Base-by-base conservation (phyloP, 2,329 filamentous ascomycete species). In the Zasmidium angulare region DNA sequence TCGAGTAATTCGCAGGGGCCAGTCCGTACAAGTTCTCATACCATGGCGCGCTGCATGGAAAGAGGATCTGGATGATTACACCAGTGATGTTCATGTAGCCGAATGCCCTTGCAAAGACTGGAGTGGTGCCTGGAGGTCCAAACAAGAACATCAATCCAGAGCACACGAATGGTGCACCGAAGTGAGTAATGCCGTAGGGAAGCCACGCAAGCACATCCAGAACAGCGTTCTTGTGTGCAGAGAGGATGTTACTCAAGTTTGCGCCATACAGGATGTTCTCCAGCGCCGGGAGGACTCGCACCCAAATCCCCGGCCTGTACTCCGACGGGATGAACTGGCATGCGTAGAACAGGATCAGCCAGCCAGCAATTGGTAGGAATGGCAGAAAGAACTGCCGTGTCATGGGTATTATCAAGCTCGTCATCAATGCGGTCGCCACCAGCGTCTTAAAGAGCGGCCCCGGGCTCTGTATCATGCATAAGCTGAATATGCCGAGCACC, bases 181-280 rank as follows among this genome's bases (percentile, higher is more conserved):
- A 97, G 77, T 98, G 93, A 60, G 90, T 88, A 58, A 97, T 82
- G 57, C 93, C 93, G 72, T 98, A 98, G 1, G 93, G 93, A 21
- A 98, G 78, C 93, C 93, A 97, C 17, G 93, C 93, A 56, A 97
- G 79, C 56, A 98, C 81, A 72, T 97, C 93, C 58, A 97, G 85
- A 51, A 91, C 81, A 6, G 89, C 85, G 75, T 90, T 88, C 70
- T 93, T 90, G 78, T 96, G 91, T 49, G 91, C 91, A 14, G 93
- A 96, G 56, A 98, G 85, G 70, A 97, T 96, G 76, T 96, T 97
- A 79, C 91, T 96, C 59, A 97, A 83, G 77, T 97, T 97, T 63
- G 93, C 92, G 68, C 93, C 93, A 73, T 97, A 98, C 31, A 98
- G 83, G 63, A 98, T 95, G 76, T 98, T 97, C 78, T 98, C 93